A percentile compares a stretch with the other conserved stretches of the same genome.
These are phyloP conservation scores for Cicer cuneatum DNA, from an alignment of 306 rosid genomes.

Conservation along the genomic window DNA sequence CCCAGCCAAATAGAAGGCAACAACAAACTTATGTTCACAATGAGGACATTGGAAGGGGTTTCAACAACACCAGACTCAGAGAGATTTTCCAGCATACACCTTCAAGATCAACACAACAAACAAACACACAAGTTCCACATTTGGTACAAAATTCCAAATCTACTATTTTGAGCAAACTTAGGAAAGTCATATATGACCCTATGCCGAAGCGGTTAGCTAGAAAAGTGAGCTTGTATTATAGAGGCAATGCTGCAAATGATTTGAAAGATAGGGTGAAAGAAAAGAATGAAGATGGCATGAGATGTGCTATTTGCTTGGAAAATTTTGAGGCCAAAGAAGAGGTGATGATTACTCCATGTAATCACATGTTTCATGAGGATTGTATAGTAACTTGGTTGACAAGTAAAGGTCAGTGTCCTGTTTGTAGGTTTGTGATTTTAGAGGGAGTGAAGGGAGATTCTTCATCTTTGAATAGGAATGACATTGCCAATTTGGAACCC, in stretches of 20 bases:
- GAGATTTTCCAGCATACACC: slow-evolving; percentile 36
- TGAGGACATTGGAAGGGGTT: slow-evolving; percentile 39
- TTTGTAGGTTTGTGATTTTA: slow-evolving; percentile 64
- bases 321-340: slow-evolving; percentile 70
- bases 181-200: slow-evolving; percentile 63
- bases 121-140: slow-evolving; percentile 40
- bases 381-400: slow-evolving; percentile 84
- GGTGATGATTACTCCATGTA: slow-evolving; percentile 79
- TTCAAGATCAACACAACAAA: slow-evolving; percentile 45
- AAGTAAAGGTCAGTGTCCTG: slow-evolving; percentile 74
- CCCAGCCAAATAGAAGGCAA: slow-evolving; percentile 33
- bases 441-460: slow-evolving; percentile 45
- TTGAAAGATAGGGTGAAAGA: slow-evolving; percentile 40
- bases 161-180: slow-evolving; percentile 61
- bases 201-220: slow-evolving; percentile 41
- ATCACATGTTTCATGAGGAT: slow-evolving; percentile 86
- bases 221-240: slow-evolving; percentile 57
- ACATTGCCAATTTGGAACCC: slow-evolving; percentile 26
- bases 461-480: slow-evolving; percentile 35
- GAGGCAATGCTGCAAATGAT: slow-evolving; percentile 42
- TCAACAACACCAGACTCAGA: slow-evolving; percentile 35
- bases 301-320: slow-evolving; percentile 79
- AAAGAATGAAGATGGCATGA: slow-evolving; percentile 58
- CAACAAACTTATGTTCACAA: slow-evolving; percentile 36
- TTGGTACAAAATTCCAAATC: slow-evolving; percentile 48